These are phyloP conservation scores for Oryza coarctata DNA, from an alignment of 176 grass and related monocot genomes.

Conservation along the genomic window DNA sequence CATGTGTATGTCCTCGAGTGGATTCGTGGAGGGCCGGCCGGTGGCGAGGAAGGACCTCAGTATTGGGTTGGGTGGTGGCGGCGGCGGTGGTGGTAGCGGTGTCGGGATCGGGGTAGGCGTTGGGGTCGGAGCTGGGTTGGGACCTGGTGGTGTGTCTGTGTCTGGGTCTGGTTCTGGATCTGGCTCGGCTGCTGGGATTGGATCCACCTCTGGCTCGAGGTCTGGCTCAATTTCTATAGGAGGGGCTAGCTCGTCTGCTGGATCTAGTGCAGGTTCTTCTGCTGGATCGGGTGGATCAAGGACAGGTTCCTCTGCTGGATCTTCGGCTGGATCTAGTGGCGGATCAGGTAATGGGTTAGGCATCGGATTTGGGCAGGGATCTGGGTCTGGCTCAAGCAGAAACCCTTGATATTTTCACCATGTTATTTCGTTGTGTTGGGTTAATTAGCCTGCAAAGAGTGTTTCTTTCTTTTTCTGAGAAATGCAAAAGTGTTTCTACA, in stretches of 20 bases:
- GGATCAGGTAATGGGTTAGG: slow-evolving; percentile 33
- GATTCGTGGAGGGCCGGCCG: slow-evolving; percentile 20
- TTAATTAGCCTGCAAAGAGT: too few relatives aligned
- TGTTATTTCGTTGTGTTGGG: neutral
- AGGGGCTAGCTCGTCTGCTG: slow-evolving; percentile 50
- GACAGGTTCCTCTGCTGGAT: slow-evolving; percentile 52
- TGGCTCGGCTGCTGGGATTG: slow-evolving; percentile 19
- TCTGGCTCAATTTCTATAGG: slow-evolving; percentile 39
- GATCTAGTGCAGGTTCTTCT: slow-evolving; percentile 40
- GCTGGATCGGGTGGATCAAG: slow-evolving; percentile 30
- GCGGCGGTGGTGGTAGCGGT: slow-evolving; percentile 7
- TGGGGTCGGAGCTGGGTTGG: slow-evolving; percentile 1
- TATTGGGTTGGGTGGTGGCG: slow-evolving; percentile 22
- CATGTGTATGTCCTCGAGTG: neutral
- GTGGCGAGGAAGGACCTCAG: slow-evolving; percentile 51
- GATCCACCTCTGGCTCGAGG: slow-evolving; percentile 26
- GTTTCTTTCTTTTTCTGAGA: too few relatives aligned
- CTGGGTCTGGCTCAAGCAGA: neutral
- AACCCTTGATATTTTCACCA: neutral
- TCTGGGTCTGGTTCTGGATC: slow-evolving; percentile 39
- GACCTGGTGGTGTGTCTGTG: slow-evolving; percentile 31
- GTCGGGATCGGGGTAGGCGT: slow-evolving; percentile 29
- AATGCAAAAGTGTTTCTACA: too few relatives aligned
- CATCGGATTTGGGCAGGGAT: slow-evolving; percentile 14
- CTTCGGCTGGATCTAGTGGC: slow-evolving; percentile 22